phyloP scores from a whole-genome alignment of 257 asterid genomes.

The Haberlea rhodopensis region DNA sequence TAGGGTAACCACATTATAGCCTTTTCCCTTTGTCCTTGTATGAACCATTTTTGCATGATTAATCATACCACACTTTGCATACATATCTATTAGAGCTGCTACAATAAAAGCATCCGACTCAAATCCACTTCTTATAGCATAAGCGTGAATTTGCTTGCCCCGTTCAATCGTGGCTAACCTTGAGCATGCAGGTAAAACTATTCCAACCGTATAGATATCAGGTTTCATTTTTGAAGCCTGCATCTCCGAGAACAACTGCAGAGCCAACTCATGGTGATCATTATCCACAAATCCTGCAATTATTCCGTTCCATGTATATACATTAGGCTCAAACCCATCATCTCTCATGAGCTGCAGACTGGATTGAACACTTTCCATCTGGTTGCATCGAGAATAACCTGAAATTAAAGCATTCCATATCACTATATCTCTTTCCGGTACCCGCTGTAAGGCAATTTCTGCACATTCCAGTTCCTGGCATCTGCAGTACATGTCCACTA shows the following conservation, averaged over 20 bases:
- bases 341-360: constrained; percentile 52
- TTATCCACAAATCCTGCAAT: constrained; percentile 61
- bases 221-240: constrained; percentile 55
- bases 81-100: constrained; percentile 76
- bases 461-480: constrained; percentile 57
- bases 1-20: constrained; percentile 50
- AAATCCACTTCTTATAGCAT: constrained; percentile 51
- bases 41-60: constrained; percentile 44
- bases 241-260: constrained; percentile 48
- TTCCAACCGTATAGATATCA: constrained; percentile 69
- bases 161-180: constrained; percentile 53
- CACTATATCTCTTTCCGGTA: constrained; percentile 48
- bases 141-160: constrained; percentile 69
- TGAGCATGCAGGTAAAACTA: constrained; percentile 54
- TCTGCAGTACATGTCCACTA: constrained; percentile 67
- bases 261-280: constrained; percentile 53
- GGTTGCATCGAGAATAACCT: constrained; percentile 51
- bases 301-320: constrained; percentile 72
- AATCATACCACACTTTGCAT: constrained; percentile 70
- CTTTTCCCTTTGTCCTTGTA: constrained; percentile 22
- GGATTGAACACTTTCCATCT: constrained; percentile 31
- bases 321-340: constrained; percentile 61
- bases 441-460: constrained; percentile 43
- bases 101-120: constrained; percentile 49
- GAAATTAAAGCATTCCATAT: constrained; percentile 69